Evolutionary conservation across 129 eudicot genomes (phyloP).

Genomic region (Lactuca saligna): DNA sequence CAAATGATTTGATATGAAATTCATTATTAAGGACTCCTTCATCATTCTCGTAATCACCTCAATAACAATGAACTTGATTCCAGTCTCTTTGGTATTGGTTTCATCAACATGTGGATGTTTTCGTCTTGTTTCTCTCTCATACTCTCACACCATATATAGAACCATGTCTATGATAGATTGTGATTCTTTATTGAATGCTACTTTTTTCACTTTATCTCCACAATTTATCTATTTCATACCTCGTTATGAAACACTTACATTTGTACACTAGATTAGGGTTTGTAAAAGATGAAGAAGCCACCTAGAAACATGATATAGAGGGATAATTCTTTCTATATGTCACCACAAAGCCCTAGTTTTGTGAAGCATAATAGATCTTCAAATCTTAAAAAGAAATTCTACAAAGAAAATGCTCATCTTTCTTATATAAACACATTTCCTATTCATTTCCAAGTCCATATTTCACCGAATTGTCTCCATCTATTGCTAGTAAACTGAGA

Average conservation of each 20-base stretch:
- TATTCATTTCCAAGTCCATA: constrained; percentile 26
- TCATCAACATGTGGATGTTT: no score
- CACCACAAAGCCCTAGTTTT: constrained; percentile 32
- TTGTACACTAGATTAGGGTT: constrained; percentile 16
- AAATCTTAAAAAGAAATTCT: constrained; percentile 22
- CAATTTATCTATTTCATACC: constrained; percentile 16
- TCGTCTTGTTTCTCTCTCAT: no score
- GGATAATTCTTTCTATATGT: constrained; percentile 25
- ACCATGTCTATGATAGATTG: no score
- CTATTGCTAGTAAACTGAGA: constrained; percentile 43
- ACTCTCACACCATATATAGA: no score
- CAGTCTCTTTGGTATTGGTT: no score
- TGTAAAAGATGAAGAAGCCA: constrained; percentile 55
- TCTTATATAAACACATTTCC: constrained; percentile 32
- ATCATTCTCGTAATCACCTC: no score
- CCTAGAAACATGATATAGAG: constrained; percentile 45
- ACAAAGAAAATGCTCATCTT: constrained; percentile 72
- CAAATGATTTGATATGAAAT: no score
- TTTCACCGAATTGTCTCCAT: constrained; percentile 33
- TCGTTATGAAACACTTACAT: constrained; percentile 20
- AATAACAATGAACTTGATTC: no score
- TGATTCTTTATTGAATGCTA: constrained; percentile 10
- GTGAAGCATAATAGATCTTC: constrained; percentile 29
- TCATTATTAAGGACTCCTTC: no score
- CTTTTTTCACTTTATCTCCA: constrained; percentile 28